These are phyloP conservation scores for Suhomyces taliae DNA, from an alignment of 1,139 yeast genomes.

Conservation along the genomic window DNA sequence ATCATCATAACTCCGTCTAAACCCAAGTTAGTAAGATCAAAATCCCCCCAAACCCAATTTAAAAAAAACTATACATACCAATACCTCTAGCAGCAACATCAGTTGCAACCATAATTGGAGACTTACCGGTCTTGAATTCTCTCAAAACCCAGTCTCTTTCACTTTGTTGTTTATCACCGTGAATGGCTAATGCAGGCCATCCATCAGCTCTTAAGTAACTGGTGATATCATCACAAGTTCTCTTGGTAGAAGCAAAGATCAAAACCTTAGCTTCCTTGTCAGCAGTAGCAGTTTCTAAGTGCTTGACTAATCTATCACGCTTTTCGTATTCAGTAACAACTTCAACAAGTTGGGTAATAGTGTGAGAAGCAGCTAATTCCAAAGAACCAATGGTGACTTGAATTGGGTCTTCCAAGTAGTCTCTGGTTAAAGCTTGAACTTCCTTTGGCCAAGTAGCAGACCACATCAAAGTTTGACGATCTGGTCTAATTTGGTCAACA, in stretches of 20 bases:
- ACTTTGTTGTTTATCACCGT: conserved; percentile 96
- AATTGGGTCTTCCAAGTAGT: conserved; percentile 87
- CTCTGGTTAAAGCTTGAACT: conserved; percentile 88
- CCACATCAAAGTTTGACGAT: conserved; percentile 99
- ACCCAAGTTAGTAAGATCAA: conserved; percentile 21
- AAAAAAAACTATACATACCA: conserved; percentile 67
- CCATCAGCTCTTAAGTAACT: conserved; percentile 92
- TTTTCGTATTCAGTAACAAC: conserved; percentile 90
- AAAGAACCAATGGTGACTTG: conserved; percentile 96
- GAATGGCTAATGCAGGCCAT: conserved; percentile 98
- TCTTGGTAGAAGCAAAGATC: conserved; percentile 92
- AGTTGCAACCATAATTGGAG: conserved; percentile 98
- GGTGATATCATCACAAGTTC: conserved; percentile 96
- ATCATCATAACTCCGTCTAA: conserved; percentile 10
- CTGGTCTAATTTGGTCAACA: conserved; percentile 94
- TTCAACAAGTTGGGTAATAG: conserved; percentile 90
- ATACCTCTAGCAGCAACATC: conserved; percentile 99
- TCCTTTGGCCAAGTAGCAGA: conserved; percentile 99
- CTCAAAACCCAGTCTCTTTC: conserved; percentile 98
- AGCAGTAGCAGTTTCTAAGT: conserved; percentile 80
- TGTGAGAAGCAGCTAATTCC: conserved; percentile 95
- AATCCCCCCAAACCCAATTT: conserved; percentile 16
- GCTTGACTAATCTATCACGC: conserved; percentile 83
- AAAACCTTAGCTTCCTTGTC: conserved; percentile 77
- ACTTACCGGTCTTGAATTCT: conserved; percentile 88